Conservation (phyloP, 2,329 filamentous ascomycete genomes). For the Ophiostoma novo-ulmi region DNA sequence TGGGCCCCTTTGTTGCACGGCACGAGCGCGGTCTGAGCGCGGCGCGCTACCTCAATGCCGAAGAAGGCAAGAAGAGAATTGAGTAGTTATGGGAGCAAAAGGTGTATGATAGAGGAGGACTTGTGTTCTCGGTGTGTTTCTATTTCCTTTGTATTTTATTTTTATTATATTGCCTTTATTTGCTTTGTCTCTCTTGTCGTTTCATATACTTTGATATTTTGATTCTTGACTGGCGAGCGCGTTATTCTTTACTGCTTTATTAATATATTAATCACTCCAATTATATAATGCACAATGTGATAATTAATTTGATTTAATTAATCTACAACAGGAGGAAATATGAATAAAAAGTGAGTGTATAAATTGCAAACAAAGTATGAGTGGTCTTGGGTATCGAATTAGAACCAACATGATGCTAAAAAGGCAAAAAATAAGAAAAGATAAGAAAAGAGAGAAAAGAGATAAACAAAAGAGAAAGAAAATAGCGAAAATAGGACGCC, state of each 20-base stretch:
- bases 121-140: neutral
- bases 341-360: neutral
- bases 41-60: constrained; percentile 73
- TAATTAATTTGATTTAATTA: neutral
- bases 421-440: neutral
- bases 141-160: constrained; percentile 13
- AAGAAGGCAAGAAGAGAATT: constrained; percentile 98
- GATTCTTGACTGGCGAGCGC: constrained; percentile 4
- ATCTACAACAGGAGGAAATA: neutral
- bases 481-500: neutral
- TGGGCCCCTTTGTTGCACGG: constrained; percentile 66
- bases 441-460: neutral
- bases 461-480: neutral
- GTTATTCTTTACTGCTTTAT: neutral
- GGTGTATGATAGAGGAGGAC: neutral
- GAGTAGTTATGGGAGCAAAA: constrained; percentile 49
- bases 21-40: constrained; percentile 83
- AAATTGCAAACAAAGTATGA: constrained; percentile 10
- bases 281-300: neutral
- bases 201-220: neutral
- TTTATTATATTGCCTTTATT: neutral
- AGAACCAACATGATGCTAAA: constrained; percentile 18
- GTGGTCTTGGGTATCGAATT: constrained; percentile 22
- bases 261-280: neutral
- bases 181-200: neutral